Evolutionary conservation across 768 basidiomycete species (phyloP).

Genomic region (Trametes cubensis): DNA sequence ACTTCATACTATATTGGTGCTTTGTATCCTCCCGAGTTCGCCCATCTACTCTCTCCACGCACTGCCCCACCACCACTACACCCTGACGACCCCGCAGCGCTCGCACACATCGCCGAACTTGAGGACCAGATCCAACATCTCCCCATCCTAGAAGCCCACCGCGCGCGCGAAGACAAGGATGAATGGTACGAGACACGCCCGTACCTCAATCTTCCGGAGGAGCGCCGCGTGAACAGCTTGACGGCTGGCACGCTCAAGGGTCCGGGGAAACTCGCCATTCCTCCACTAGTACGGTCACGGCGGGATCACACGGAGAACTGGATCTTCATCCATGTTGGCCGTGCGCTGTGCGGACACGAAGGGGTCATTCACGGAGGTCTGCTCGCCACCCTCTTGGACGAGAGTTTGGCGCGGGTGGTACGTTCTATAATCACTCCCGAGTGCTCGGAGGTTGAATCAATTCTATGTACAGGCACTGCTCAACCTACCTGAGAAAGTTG

Average conservation of each 20-base stretch:
- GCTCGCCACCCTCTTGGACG: conserved; percentile 88
- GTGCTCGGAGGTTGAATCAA: background rate
- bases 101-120: conserved; percentile 57
- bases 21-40: conserved; percentile 67
- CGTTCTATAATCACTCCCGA: conserved; percentile 27
- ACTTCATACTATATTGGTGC: conserved; percentile 56
- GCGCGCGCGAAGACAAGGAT: conserved; percentile 50
- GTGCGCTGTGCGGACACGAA: conserved; percentile 89
- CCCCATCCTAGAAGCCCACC: conserved; percentile 55
- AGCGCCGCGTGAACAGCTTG: conserved; percentile 77
- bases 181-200: conserved; percentile 83
- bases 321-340: conserved; percentile 78
- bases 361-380: conserved; percentile 95
- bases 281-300: conserved; percentile 73
- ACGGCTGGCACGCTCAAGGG: conserved; percentile 86
- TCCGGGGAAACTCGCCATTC: conserved; percentile 81
- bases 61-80: conserved; percentile 71
- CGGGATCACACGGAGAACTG: conserved; percentile 76
- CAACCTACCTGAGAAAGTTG: conserved; percentile 86
- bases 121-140: conserved; percentile 72
- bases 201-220: conserved; percentile 68
- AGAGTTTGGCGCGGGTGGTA: conserved; percentile 80
- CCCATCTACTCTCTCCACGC: conserved; percentile 75
- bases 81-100: conserved; percentile 60
- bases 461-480: conserved; percentile 63